Base-by-base conservation (phyloP, 495 filamentous ascomycete genomes). In the Aspergillus olivimuriae region DNA sequence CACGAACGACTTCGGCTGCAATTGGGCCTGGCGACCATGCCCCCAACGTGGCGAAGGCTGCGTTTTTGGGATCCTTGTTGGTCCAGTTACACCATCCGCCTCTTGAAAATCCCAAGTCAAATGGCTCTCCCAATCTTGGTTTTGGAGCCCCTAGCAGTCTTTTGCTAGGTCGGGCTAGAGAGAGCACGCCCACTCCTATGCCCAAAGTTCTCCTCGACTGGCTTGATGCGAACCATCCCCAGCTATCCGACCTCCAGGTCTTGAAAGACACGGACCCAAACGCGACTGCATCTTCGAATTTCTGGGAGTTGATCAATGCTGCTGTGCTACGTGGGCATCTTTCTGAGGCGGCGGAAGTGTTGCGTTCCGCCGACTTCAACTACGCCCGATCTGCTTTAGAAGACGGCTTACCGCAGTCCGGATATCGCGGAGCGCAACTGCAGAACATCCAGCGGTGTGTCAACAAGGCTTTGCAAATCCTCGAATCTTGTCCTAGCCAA, bases 181-280 rank as follows among this genome's bases (percentile, higher is more conserved):
- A 68, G 5, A 64, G 62, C 36, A 63, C 65, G 10, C 56, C 63
- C 15, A 61, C 49, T 16, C 74, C 85, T 4, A 64, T 91, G 4
- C 86, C 89, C 11, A 79, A 81, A 49, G 70, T 87, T 21, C 67
- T 96, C 12, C 72, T 94, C 17, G 74, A 83, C 46, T 96, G 89
- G 89, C 68, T 94, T 28, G 72, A 86, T 39, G 69, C 70, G 2
- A 74, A 84, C 51, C 82, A 91, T 35, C 66, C 82, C 19, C 81
- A 80, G 47, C 61, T 62, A 16, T 65, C 72, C 34, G 82, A 84
- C 46, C 52, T 84, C 3, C 66, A 77, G 30, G 63, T 79, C 10
- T 65, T 94, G 28, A 65, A 75, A 46, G 69, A 70, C 18, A 60
- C 81, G 43, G 68, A 75, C 34, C 86, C 84, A 2, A 84, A 82